These are phyloP conservation scores for Lactifluus pinguis DNA, from an alignment of 768 basidiomycete species.

Conservation along the genomic window DNA sequence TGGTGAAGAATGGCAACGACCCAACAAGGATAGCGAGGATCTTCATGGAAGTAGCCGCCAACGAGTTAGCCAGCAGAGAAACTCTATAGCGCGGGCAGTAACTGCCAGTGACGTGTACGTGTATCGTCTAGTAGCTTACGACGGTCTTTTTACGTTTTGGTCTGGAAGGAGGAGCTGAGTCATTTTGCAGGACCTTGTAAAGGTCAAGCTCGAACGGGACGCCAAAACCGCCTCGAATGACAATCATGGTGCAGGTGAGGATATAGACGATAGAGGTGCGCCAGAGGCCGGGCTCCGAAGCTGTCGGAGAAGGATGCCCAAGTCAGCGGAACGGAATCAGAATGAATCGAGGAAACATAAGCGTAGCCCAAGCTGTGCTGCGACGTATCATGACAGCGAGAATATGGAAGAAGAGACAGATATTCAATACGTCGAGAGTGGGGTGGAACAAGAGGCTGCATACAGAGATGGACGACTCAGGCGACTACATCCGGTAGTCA, in stretches of 20 bases:
- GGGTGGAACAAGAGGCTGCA: background rate
- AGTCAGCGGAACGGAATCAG: conserved; percentile 1
- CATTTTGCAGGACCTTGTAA: conserved; percentile 24
- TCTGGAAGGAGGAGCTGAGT: background rate
- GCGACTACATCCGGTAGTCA: too few species aligned
- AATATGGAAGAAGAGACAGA: background rate
- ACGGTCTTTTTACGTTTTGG: too few species aligned
- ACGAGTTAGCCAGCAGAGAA: too few species aligned
- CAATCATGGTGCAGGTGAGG: too few species aligned
- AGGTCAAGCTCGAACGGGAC: conserved; percentile 21
- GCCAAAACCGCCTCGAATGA: background rate
- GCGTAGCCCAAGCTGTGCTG: background rate
- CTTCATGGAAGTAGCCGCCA: too few species aligned
- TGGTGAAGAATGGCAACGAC: too few species aligned
- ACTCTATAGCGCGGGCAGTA: too few species aligned
- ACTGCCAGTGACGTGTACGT: too few species aligned
- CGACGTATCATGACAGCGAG: background rate
- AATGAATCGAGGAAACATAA: conserved; percentile 11
- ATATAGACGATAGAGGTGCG: background rate
- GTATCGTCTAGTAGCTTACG: too few species aligned
- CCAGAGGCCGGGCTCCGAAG: background rate
- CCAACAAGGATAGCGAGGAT: too few species aligned
- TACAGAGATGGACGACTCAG: too few species aligned
- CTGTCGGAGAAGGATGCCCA: background rate
- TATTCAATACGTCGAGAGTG: background rate